Evolutionary conservation across 345 rosid genomes (phyloP).

Genomic region (Chamaenerion angustifolium): DNA sequence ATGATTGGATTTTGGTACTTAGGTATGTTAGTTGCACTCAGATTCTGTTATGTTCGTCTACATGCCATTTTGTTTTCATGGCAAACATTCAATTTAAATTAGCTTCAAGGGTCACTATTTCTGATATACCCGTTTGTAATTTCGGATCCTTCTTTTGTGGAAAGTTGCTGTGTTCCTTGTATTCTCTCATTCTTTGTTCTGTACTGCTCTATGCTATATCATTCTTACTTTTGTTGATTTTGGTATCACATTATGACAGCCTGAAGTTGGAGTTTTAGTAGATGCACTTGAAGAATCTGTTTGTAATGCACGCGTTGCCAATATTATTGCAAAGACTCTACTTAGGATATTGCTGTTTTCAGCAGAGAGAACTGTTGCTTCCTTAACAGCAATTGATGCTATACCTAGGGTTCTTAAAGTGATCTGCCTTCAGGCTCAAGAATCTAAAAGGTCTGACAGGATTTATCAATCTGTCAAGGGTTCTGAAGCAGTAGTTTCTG

Average conservation of each 20-base stretch:
- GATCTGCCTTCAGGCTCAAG: slow-evolving; percentile 60
- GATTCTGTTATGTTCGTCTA: too few relatives aligned
- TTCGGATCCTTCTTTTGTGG: too few relatives aligned
- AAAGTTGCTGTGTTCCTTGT: too few relatives aligned
- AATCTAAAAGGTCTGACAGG: slow-evolving; percentile 30
- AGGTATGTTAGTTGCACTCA: too few relatives aligned
- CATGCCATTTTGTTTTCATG: too few relatives aligned
- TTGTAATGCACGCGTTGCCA: slow-evolving; percentile 49
- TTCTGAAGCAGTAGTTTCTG: slow-evolving; percentile 13
- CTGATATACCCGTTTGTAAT: too few relatives aligned
- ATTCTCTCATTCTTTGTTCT: too few relatives aligned
- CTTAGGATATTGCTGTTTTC: slow-evolving; percentile 54
- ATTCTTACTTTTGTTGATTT: neutral
- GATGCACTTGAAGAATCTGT: slow-evolving; percentile 84
- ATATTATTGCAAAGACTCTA: slow-evolving; percentile 52
- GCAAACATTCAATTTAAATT: too few relatives aligned
- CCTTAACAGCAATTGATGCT: slow-evolving; percentile 57
- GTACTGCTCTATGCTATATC: neutral
- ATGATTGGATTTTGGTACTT: too few relatives aligned
- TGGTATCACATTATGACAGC: slow-evolving; percentile 37
- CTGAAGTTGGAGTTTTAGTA: slow-evolving; percentile 59
- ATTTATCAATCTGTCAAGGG: slow-evolving; percentile 16
- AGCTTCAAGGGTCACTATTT: too few relatives aligned
- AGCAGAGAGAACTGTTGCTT: slow-evolving; percentile 48
- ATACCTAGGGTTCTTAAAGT: slow-evolving; percentile 64